Conservation (phyloP, 1,139 yeast genomes). For the Yamadazyma buinensis region DNA sequence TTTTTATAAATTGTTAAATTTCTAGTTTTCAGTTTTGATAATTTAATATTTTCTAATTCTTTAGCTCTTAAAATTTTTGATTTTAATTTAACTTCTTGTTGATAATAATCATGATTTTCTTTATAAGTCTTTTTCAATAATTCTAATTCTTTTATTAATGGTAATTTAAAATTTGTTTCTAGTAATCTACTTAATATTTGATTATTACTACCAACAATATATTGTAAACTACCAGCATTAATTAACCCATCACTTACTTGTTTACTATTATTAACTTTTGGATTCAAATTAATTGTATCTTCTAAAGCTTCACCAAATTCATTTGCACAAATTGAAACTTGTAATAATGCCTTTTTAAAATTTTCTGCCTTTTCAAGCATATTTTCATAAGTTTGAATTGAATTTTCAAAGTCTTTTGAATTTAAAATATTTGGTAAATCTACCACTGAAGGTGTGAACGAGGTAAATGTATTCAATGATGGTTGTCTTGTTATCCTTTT, state of each 20-base stretch:
- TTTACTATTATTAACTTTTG: constrained; percentile 66
- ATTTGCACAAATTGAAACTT: constrained; percentile 61
- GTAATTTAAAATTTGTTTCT: constrained; percentile 50
- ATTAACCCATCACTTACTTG: constrained; percentile 61
- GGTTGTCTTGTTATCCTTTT: constrained; percentile 21
- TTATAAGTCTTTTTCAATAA: constrained; percentile 36
- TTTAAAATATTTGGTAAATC: constrained; percentile 62
- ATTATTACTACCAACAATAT: constrained; percentile 73
- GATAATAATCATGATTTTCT: constrained; percentile 50
- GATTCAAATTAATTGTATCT: constrained; percentile 43
- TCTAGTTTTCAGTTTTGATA: constrained; percentile 54
- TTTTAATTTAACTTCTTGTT: constrained; percentile 47
- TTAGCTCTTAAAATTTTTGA: constrained; percentile 48
- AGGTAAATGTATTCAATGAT: constrained; percentile 34
- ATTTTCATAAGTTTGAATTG: constrained; percentile 43
- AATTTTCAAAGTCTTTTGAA: constrained; percentile 50
- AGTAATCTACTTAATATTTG: constrained; percentile 63
- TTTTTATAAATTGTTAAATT: constrained; percentile 63
- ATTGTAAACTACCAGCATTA: constrained; percentile 77
- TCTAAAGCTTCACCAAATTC: constrained; percentile 74
- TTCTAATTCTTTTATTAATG: constrained; percentile 43
- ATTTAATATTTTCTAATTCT: constrained; percentile 53
- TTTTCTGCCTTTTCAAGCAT: constrained; percentile 49
- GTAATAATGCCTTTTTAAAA: constrained; percentile 47
- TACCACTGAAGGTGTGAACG: constrained; percentile 48